These are phyloP conservation scores for Ogataea pilisensis DNA, from an alignment of 805 yeast species.

Conservation along the genomic window DNA sequence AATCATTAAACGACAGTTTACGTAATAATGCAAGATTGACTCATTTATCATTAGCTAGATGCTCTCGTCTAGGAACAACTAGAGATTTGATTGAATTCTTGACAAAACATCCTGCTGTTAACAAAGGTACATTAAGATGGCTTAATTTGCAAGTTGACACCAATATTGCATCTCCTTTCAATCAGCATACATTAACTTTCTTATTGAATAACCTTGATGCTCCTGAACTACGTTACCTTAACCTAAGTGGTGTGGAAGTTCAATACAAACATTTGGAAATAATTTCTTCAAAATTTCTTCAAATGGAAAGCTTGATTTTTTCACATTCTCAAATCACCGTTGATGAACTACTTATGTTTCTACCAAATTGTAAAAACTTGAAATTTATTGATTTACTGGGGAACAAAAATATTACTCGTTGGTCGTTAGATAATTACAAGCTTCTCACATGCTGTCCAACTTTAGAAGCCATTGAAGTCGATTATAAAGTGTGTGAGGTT, in stretches of 20 bases:
- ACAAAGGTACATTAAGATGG: constrained; percentile 41
- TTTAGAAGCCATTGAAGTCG: constrained; percentile 65
- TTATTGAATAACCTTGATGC: constrained; percentile 43
- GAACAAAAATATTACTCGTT: constrained; percentile 52
- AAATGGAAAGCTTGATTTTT: constrained; percentile 40
- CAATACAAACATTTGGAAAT: constrained; percentile 33
- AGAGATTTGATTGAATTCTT: constrained; percentile 67
- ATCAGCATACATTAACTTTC: constrained; percentile 40
- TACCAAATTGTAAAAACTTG: constrained; percentile 35
- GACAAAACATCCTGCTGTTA: constrained; percentile 64
- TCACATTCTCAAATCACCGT: constrained; percentile 36
- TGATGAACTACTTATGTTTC: constrained; percentile 35
- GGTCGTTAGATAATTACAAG: constrained; percentile 51
- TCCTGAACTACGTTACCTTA: constrained; percentile 41
- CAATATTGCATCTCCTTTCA: constrained; percentile 48
- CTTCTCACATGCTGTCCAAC: constrained; percentile 42
- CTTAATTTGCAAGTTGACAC: constrained; percentile 51
- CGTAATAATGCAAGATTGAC: constrained; percentile 60
- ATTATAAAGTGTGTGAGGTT: constrained; percentile 50
- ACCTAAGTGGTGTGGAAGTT: constrained; percentile 51
- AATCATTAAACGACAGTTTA: constrained; percentile 47
- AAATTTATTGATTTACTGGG: constrained; percentile 65
- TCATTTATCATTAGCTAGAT: constrained; percentile 65
- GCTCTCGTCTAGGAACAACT: constrained; percentile 62
- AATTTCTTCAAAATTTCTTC: constrained; percentile 37